A percentile compares a stretch with the other conserved stretches of the same genome.
Evolutionary conservation across 768 basidiomycete species (phyloP).

Genomic region (Mycena polygramma): DNA sequence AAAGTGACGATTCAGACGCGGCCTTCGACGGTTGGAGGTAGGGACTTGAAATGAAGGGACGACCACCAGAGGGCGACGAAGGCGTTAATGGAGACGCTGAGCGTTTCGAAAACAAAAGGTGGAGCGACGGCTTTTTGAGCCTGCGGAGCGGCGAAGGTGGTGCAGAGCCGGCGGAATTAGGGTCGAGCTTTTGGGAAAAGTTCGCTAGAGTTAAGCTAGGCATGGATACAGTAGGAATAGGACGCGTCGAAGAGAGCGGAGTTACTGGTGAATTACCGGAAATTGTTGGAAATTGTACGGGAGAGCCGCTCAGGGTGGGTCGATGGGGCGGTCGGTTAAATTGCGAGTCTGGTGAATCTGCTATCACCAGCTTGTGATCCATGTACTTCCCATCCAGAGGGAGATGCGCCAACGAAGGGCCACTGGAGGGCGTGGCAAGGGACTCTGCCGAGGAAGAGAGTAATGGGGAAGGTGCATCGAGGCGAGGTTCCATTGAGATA

Average conservation of each 20-base stretch:
- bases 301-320: slow-evolving; percentile 21
- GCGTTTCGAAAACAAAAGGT: slow-evolving; percentile 76
- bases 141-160: slow-evolving; percentile 51
- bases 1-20: slow-evolving; percentile 64
- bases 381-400: slow-evolving; percentile 30
- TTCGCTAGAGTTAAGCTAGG: slow-evolving; percentile 33
- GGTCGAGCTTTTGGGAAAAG: slow-evolving; percentile 28
- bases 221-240: slow-evolving; percentile 38
- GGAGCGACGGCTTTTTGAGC: slow-evolving; percentile 77
- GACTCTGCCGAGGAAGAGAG: slow-evolving; percentile 40
- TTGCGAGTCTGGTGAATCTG: slow-evolving; percentile 26
- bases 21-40: slow-evolving; percentile 50
- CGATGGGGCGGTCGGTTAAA: slow-evolving; percentile 23
- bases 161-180: slow-evolving; percentile 46
- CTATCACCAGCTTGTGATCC: slow-evolving; percentile 23
- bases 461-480: slow-evolving; percentile 38
- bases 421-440: slow-evolving; percentile 36
- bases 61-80: slow-evolving; percentile 40
- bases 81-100: slow-evolving; percentile 63
- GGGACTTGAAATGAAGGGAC: slow-evolving; percentile 47
- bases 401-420: slow-evolving; percentile 28
- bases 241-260: slow-evolving; percentile 31
- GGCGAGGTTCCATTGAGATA: slow-evolving; percentile 29
- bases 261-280: slow-evolving; percentile 27
- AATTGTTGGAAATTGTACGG: slow-evolving; percentile 34